These are phyloP conservation scores for Ceratocystis variospora DNA, from an alignment of 2,329 filamentous ascomycete species.

Conservation along the genomic window DNA sequence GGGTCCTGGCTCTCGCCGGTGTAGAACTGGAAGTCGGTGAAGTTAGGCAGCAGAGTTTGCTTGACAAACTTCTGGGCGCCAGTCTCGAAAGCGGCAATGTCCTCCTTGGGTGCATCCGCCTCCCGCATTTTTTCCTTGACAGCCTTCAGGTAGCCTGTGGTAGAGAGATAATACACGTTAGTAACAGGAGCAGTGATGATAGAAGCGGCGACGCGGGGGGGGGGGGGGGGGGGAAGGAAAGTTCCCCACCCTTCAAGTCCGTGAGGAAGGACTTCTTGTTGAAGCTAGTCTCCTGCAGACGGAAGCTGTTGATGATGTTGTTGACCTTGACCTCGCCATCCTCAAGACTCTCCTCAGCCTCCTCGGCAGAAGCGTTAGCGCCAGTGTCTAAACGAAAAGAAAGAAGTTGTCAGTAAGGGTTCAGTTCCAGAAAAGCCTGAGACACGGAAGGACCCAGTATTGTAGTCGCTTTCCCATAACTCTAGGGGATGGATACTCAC, in stretches of 20 bases:
- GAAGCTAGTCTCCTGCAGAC: conserved; percentile 61
- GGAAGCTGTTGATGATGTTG: conserved; percentile 88
- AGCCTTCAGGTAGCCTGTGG: conserved; percentile 74
- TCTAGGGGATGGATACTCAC: conserved; percentile 36
- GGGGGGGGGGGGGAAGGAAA: too few relatives aligned
- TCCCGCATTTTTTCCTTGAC: conserved; percentile 59
- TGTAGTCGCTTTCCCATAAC: not conserved
- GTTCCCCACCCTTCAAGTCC: conserved; percentile 82
- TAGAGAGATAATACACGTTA: not conserved
- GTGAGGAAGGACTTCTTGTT: conserved; percentile 77
- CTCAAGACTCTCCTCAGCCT: conserved; percentile 61
- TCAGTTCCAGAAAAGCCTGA: not conserved
- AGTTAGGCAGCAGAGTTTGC: conserved; percentile 65
- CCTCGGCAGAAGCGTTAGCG: conserved; percentile 95
- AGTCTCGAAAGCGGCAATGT: conserved; percentile 66
- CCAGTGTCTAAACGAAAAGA: conserved; percentile 51
- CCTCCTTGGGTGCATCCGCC: conserved; percentile 46
- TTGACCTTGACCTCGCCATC: conserved; percentile 63
- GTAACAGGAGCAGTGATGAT: not conserved
- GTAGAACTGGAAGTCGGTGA: conserved; percentile 94
- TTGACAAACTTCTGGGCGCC: conserved; percentile 64
- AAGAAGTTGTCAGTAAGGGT: not conserved
- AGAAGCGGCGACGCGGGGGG: not conserved
- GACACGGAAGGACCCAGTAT: not conserved
- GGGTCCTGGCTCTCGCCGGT: conserved; percentile 85